Conservation (phyloP, 2,329 filamentous ascomycete species). For the Cryphonectria parasitica region DNA sequence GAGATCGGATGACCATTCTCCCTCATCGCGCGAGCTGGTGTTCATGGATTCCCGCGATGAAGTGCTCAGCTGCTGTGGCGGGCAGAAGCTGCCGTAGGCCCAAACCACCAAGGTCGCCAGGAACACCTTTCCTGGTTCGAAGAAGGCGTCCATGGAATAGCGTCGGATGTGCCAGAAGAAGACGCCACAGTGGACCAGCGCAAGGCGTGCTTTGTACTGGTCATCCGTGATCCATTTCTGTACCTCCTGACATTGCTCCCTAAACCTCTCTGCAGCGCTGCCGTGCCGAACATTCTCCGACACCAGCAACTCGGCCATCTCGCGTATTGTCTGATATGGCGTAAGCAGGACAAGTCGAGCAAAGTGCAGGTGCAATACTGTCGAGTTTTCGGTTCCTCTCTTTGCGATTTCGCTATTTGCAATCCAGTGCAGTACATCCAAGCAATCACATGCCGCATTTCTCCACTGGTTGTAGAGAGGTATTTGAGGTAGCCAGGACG, state of each 20-base stretch:
- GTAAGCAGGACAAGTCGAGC: slow-evolving; percentile 56
- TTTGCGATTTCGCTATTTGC: slow-evolving; percentile 56
- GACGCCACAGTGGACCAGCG: slow-evolving; percentile 48
- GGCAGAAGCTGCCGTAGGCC: slow-evolving; percentile 40
- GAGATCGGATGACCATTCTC: slow-evolving; percentile 16
- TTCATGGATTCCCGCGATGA: slow-evolving; percentile 5
- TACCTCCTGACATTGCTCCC: slow-evolving; percentile 39
- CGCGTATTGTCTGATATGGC: slow-evolving; percentile 51
- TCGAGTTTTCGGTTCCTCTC: slow-evolving; percentile 57
- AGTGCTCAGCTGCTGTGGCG: slow-evolving; percentile 24
- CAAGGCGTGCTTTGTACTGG: slow-evolving; percentile 49
- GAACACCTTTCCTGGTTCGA: slow-evolving; percentile 44
- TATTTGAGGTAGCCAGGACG: slow-evolving; percentile 17
- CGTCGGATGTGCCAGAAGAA: slow-evolving; percentile 51
- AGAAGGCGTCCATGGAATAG: slow-evolving; percentile 46
- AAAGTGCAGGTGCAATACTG: slow-evolving; percentile 58
- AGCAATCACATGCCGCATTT: slow-evolving; percentile 49
- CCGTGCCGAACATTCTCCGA: slow-evolving; percentile 31
- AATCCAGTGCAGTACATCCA: slow-evolving; percentile 63
- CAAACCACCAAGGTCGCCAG: slow-evolving; percentile 45
- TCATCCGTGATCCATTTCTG: slow-evolving; percentile 31
- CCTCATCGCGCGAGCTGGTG: slow-evolving; percentile 13
- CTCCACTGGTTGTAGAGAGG: slow-evolving; percentile 40
- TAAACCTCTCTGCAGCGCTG: slow-evolving; percentile 39
- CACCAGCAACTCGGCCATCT: slow-evolving; percentile 43